Percentiles rank a stretch among this genome's conserved stretches.
phyloP scores from a whole-genome alignment of 495 filamentous ascomycete genomes.

The Penicillium cosmopolitanum region DNA sequence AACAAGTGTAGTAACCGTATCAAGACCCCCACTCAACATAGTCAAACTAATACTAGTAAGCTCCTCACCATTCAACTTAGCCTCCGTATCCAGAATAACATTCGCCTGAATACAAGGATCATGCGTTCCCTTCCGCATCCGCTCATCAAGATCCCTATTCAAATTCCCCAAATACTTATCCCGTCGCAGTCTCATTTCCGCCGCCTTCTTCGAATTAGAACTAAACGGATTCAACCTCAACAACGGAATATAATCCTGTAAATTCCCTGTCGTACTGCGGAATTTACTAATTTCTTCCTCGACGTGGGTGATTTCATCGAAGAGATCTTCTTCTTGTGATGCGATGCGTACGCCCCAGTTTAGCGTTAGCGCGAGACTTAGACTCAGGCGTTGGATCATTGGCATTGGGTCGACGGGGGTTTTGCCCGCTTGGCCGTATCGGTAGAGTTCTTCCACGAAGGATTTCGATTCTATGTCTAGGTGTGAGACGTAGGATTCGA shows the following conservation, averaged over 20 bases:
- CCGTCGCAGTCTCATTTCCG: conserved; percentile 60
- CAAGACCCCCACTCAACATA: conserved; percentile 64
- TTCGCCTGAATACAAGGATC: conserved; percentile 68
- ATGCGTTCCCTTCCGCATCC: conserved; percentile 62
- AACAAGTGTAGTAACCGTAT: conserved; percentile 64
- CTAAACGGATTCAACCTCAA: conserved; percentile 62
- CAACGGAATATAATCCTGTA: conserved; percentile 67
- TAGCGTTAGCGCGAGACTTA: conserved; percentile 61
- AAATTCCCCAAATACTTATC: conserved; percentile 61
- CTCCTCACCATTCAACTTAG: conserved; percentile 59
- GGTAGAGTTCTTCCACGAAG: conserved; percentile 61
- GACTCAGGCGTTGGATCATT: conserved; percentile 61
- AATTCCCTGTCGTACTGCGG: conserved; percentile 62
- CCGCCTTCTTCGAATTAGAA: conserved; percentile 51
- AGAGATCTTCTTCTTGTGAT: conserved; percentile 58
- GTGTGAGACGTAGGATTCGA: conserved; percentile 62
- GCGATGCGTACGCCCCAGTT: conserved; percentile 66
- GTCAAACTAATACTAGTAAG: conserved; percentile 65
- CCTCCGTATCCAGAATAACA: conserved; percentile 64
- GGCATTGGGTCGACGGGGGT: conserved; percentile 61
- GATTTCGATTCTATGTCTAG: conserved; percentile 63
- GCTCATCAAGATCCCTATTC: conserved; percentile 55
- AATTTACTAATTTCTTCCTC: conserved; percentile 63
- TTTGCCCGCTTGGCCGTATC: conserved; percentile 56
- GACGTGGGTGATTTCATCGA: conserved; percentile 66